Percentiles rank a stretch among this genome's conserved stretches.
phyloP scores from a whole-genome alignment of 805 yeast species.

The Nematodospora valgi region DNA sequence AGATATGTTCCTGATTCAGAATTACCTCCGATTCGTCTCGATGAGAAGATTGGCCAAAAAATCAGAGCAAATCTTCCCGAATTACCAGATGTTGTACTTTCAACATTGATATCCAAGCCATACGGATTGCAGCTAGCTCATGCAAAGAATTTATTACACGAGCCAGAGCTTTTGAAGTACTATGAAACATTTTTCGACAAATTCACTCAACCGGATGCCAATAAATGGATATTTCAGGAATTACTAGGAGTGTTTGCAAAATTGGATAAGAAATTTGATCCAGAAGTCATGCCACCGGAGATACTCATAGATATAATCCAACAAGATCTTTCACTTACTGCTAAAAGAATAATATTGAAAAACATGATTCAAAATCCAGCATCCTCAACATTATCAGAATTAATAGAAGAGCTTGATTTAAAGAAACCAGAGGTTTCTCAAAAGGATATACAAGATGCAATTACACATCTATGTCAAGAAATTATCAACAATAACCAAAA shows the following conservation, averaged over 20 bases:
- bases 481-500: slow-evolving; percentile 47
- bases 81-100: slow-evolving; percentile 59
- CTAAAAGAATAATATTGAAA: slow-evolving; percentile 62
- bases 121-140: slow-evolving; percentile 64
- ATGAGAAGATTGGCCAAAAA: slow-evolving; percentile 37
- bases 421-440: slow-evolving; percentile 25
- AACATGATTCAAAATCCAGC: slow-evolving; percentile 54
- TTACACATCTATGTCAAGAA: slow-evolving; percentile 40
- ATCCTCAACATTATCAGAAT: slow-evolving; percentile 32
- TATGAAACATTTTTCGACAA: slow-evolving; percentile 43
- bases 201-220: slow-evolving; percentile 33
- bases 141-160: slow-evolving; percentile 63
- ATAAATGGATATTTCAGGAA: slow-evolving; percentile 84
- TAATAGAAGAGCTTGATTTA: slow-evolving; percentile 57
- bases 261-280: slow-evolving; percentile 35
- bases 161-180: slow-evolving; percentile 47
- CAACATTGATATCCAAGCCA: slow-evolving; percentile 43
- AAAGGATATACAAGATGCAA: slow-evolving; percentile 31
- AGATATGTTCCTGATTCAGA: slow-evolving; percentile 96
- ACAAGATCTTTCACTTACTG: slow-evolving; percentile 54
- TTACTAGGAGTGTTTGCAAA: slow-evolving; percentile 66
- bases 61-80: slow-evolving; percentile 47
- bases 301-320: slow-evolving; percentile 54
- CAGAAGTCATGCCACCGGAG: slow-evolving; percentile 27
- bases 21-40: slow-evolving; percentile 56